A percentile compares a stretch with the other conserved stretches of the same genome.
phyloP scores from a whole-genome alignment of 108 stramenopile species.

The Parietichytrium sp. region DNA sequence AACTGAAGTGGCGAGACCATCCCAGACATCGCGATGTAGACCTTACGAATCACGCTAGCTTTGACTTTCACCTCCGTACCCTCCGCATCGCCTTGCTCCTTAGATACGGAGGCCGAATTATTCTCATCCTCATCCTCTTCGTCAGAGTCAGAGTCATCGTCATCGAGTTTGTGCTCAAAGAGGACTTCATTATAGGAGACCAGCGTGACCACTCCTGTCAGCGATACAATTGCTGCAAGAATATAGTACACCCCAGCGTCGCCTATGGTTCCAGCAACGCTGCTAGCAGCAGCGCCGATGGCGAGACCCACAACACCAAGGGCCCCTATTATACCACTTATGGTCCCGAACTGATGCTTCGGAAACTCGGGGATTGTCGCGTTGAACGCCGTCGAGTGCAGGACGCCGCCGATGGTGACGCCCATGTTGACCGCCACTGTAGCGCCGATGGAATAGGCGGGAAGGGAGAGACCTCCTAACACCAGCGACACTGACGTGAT shows the following conservation, averaged over 20 bases:
- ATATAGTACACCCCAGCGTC: not conserved
- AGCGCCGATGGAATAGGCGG: not conserved
- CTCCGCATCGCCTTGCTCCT: no score
- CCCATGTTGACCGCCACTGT: not conserved
- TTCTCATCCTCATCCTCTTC: not conserved
- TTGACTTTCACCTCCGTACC: no score
- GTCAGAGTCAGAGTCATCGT: not conserved
- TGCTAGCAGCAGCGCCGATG: not conserved
- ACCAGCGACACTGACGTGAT: not conserved
- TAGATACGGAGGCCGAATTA: not conserved
- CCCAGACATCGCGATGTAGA: not conserved
- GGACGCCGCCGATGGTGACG: not conserved
- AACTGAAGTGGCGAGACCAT: not conserved
- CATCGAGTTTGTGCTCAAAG: not conserved
- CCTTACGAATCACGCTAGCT: not conserved
- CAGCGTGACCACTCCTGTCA: not conserved
- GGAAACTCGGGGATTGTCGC: conserved; percentile 14
- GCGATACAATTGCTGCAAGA: not conserved
- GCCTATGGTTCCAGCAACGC: not conserved
- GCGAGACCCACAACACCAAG: not conserved
- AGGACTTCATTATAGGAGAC: not conserved
- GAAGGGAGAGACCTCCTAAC: not conserved
- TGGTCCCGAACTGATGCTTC: not conserved
- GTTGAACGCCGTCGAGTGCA: not conserved
- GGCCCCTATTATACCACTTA: not conserved